These are phyloP conservation scores for Rhizopogon sp. DNA, from an alignment of 768 basidiomycete genomes.

Conservation along the genomic window DNA sequence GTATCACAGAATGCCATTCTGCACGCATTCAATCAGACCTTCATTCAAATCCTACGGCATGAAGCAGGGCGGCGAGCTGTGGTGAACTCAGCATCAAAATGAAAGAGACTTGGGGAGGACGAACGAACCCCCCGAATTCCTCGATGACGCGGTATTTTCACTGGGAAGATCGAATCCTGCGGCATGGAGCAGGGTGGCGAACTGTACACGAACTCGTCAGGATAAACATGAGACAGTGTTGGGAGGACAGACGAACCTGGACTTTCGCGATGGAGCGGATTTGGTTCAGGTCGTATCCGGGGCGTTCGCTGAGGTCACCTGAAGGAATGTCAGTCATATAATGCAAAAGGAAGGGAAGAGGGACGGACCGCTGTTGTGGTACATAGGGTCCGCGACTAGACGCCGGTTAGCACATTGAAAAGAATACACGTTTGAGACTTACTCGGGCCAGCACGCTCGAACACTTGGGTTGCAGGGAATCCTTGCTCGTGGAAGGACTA, in stretches of 20 bases:
- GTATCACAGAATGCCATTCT: neutral
- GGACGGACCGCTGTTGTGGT: slow-evolving; percentile 70
- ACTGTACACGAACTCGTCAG: slow-evolving; percentile 31
- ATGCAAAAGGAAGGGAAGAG: neutral
- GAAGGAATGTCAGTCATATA: slow-evolving; percentile 1
- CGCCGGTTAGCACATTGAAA: neutral
- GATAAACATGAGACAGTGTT: neutral
- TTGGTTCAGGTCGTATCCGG: slow-evolving; percentile 81
- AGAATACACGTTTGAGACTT: slow-evolving; percentile 14
- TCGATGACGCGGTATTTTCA: slow-evolving; percentile 52
- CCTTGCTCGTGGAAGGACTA: slow-evolving; percentile 81
- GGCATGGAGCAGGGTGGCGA: slow-evolving; percentile 65
- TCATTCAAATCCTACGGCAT: slow-evolving; percentile 54
- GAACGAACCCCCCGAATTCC: slow-evolving; percentile 73
- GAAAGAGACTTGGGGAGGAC: neutral
- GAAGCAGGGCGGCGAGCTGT: slow-evolving; percentile 66
- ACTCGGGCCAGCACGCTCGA: slow-evolving; percentile 80
- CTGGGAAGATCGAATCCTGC: slow-evolving; percentile 49
- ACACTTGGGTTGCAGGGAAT: slow-evolving; percentile 82
- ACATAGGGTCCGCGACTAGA: slow-evolving; percentile 82
- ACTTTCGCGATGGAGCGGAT: slow-evolving; percentile 83
- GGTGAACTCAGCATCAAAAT: neutral
- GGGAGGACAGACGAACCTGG: slow-evolving; percentile 44
- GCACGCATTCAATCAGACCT: slow-evolving; percentile 7
- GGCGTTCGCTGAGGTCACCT: slow-evolving; percentile 77